A percentile compares a stretch with the other conserved stretches of the same genome.
Evolutionary conservation across 2,329 filamentous ascomycete genomes (phyloP).

Genomic region (Purpureocillium lavendulum): DNA sequence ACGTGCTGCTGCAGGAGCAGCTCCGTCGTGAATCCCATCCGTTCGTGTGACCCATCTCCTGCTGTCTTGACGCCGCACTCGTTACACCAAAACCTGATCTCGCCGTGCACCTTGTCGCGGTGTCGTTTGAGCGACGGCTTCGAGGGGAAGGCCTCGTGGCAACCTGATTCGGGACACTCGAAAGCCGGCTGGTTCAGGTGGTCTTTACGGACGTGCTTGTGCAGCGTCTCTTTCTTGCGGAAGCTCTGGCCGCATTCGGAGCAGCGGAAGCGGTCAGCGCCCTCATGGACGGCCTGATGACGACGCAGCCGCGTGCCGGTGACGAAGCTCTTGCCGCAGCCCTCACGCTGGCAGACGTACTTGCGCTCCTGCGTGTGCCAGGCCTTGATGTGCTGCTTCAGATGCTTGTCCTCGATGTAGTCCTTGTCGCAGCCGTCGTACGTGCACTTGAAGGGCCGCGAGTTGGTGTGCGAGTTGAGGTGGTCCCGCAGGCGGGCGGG

Average conservation of each 20-base stretch:
- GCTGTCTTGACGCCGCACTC: conserved; percentile 48
- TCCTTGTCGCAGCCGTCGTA: conserved; percentile 68
- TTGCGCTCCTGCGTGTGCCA: conserved; percentile 65
- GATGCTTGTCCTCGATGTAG: conserved; percentile 79
- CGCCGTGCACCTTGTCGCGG: conserved; percentile 59
- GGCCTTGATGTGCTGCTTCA: conserved; percentile 77
- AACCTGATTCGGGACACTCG: conserved; percentile 54
- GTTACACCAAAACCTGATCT: conserved; percentile 66
- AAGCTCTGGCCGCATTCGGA: conserved; percentile 71
- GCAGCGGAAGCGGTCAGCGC: conserved; percentile 68
- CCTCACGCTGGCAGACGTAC: conserved; percentile 62
- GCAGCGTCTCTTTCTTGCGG: conserved; percentile 77
- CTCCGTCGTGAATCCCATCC: conserved; percentile 62
- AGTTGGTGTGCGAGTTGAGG: conserved; percentile 75
- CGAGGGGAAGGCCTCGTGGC: conserved; percentile 64
- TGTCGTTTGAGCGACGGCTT: conserved; percentile 65
- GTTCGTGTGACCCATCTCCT: conserved; percentile 29
- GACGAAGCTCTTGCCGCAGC: conserved; percentile 73
- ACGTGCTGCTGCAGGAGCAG: conserved; percentile 66
- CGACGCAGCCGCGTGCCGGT: conserved; percentile 70
- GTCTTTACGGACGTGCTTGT: conserved; percentile 69
- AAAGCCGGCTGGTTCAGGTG: conserved; percentile 68
- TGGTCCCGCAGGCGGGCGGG: conserved; percentile 75
- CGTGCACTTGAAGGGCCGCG: conserved; percentile 68
- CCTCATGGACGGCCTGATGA: conserved; percentile 67